Conservation (phyloP, 129 eudicot genomes). For the Flaveria ramosissima region DNA sequence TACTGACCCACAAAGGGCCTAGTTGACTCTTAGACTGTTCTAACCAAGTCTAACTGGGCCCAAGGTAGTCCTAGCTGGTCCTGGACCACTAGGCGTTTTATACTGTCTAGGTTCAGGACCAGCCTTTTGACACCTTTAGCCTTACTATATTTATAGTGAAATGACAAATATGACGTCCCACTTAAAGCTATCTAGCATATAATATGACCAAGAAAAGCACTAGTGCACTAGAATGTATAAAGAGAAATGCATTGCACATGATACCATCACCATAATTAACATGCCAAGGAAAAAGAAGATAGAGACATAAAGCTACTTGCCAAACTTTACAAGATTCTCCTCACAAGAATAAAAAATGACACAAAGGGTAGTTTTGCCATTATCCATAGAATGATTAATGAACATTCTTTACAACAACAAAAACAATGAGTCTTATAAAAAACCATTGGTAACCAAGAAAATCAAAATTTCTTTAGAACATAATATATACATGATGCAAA, state of each 20-base stretch:
- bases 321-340: conserved; percentile 36
- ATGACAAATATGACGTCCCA: conserved; percentile 15
- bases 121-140: conserved; percentile 7
- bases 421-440: conserved; percentile 23
- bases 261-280: conserved; percentile 11
- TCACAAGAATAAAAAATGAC: conserved; percentile 22
- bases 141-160: conserved; percentile 6
- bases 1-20: background rate
- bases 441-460: no score
- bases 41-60: background rate
- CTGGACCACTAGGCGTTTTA: background rate
- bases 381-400: conserved; percentile 10
- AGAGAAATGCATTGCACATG: conserved; percentile 33
- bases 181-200: conserved; percentile 13
- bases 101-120: background rate
- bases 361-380: conserved; percentile 22
- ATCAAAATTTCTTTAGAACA: background rate
- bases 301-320: conserved; percentile 34
- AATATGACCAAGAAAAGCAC: conserved; percentile 32
- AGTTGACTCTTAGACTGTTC: no score
- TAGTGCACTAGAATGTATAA: conserved; percentile 27
- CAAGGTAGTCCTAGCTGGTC: background rate
- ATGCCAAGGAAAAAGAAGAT: conserved; percentile 29
- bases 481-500: background rate
- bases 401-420: conserved; percentile 21